Evolutionary conservation across 2,329 filamentous ascomycete genomes (phyloP).

Genomic region (Plectosphaerella sp.): DNA sequence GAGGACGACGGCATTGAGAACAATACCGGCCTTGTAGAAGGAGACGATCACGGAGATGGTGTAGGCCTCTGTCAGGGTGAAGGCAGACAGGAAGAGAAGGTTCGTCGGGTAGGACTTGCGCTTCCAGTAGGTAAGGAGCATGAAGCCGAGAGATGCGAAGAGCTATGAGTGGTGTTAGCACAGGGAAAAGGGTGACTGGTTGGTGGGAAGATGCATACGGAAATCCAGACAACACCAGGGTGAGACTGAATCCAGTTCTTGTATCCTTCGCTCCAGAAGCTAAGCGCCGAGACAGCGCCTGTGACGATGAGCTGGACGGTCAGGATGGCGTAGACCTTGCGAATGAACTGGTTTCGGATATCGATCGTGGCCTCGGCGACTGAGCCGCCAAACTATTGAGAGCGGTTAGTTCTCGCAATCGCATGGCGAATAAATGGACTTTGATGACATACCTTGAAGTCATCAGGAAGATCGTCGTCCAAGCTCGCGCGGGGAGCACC

Average conservation of each 20-base stretch:
- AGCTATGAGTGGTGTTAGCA: conserved; percentile 41
- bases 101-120: conserved; percentile 94
- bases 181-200: background rate
- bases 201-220: conserved; percentile 41
- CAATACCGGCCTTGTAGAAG: conserved; percentile 79
- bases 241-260: conserved; percentile 83
- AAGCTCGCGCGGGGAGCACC: conserved; percentile 72
- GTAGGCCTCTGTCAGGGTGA: conserved; percentile 92
- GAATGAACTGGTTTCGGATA: conserved; percentile 93
- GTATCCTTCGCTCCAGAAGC: conserved; percentile 79
- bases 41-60: conserved; percentile 88
- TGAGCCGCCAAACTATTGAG: conserved; percentile 78
- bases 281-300: conserved; percentile 72
- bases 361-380: conserved; percentile 92
- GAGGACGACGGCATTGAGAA: conserved; percentile 84
- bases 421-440: background rate
- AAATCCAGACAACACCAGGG: conserved; percentile 79
- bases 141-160: conserved; percentile 76
- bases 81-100: conserved; percentile 83
- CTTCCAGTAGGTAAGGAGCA: conserved; percentile 91
- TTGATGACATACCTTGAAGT: conserved; percentile 71
- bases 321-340: conserved; percentile 97
- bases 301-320: conserved; percentile 91
- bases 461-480: conserved; percentile 82
- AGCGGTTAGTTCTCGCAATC: conserved; percentile 7